phyloP scores from a whole-genome alignment of 2,329 filamentous ascomycete genomes.

The Alternaria ethzedia region DNA sequence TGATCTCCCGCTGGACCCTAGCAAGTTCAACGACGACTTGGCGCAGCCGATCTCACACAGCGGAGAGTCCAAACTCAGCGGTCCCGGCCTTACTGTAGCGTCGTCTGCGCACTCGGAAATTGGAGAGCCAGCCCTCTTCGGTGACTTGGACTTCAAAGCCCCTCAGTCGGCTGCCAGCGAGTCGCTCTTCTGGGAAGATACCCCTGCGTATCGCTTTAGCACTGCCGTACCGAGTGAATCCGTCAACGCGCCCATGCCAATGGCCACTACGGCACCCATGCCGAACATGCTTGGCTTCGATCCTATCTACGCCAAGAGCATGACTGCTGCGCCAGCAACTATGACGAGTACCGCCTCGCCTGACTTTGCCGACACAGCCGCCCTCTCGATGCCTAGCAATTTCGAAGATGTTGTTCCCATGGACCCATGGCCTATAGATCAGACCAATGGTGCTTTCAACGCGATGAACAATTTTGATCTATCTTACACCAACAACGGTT shows the following conservation, averaged over 20 bases:
- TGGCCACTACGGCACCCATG: slow-evolving; percentile 27
- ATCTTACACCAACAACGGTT: slow-evolving; percentile 35
- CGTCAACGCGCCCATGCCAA: slow-evolving; percentile 31
- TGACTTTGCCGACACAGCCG: slow-evolving; percentile 36
- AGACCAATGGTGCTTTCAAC: slow-evolving; percentile 32
- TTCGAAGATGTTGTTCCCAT: slow-evolving; percentile 37
- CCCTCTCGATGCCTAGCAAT: slow-evolving; percentile 42
- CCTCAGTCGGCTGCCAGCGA: slow-evolving; percentile 42
- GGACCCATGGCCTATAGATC: slow-evolving; percentile 41
- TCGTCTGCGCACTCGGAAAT: slow-evolving; percentile 52
- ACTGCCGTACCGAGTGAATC: slow-evolving; percentile 32
- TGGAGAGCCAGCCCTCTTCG: slow-evolving; percentile 43
- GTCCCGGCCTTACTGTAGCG: slow-evolving; percentile 48
- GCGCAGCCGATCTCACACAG: slow-evolving; percentile 50
- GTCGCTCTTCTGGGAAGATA: slow-evolving; percentile 47
- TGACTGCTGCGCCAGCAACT: slow-evolving; percentile 27
- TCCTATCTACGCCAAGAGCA: slow-evolving; percentile 37
- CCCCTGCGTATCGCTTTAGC: slow-evolving; percentile 41
- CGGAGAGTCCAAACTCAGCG: slow-evolving; percentile 50
- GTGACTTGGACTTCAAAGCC: slow-evolving; percentile 43
- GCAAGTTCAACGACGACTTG: slow-evolving; percentile 43
- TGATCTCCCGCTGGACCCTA: slow-evolving; percentile 50
- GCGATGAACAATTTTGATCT: slow-evolving; percentile 33
- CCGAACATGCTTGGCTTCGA: slow-evolving; percentile 35
- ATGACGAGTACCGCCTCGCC: slow-evolving; percentile 29